phyloP scores from a whole-genome alignment of 352 stramenopile genomes.

The Pythium insidiosum region DNA sequence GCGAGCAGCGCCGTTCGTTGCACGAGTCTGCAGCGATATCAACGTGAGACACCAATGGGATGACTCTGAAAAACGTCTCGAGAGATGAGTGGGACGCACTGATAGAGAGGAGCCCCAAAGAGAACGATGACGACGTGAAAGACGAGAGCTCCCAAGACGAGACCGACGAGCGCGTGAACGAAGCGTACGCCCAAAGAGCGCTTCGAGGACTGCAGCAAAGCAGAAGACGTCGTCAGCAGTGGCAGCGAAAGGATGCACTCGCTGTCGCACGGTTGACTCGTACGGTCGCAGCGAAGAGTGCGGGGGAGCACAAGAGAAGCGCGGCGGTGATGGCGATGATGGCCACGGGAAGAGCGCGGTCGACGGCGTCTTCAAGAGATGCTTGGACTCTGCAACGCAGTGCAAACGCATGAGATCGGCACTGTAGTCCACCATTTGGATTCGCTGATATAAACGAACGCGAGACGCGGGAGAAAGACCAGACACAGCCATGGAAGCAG shows the following conservation, averaged over 20 bases:
- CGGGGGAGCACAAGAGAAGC: slow-evolving; percentile 11
- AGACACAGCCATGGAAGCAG: slow-evolving; percentile 13
- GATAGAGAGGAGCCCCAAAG: slow-evolving; percentile 61
- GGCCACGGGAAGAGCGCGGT: slow-evolving; percentile 28
- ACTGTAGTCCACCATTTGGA: too few species aligned
- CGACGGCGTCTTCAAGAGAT: slow-evolving; percentile 39
- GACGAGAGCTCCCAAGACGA: slow-evolving; percentile 25
- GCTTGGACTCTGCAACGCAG: slow-evolving; percentile 5
- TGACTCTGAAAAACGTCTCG: too few species aligned
- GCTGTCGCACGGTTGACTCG: too few species aligned
- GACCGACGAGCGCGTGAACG: slow-evolving; percentile 11
- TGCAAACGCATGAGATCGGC: too few species aligned
- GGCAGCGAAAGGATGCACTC: too few species aligned
- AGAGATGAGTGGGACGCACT: slow-evolving; percentile 23
- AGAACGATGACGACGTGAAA: slow-evolving; percentile 61
- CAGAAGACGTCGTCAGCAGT: too few species aligned
- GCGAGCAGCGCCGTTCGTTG: slow-evolving; percentile 54
- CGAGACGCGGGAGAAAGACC: too few species aligned
- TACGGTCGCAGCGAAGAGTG: slow-evolving; percentile 14
- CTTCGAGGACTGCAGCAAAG: too few species aligned
- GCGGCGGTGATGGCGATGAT: slow-evolving; percentile 18
- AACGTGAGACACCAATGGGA: too few species aligned
- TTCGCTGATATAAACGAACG: too few species aligned
- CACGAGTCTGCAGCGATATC: slow-evolving; percentile 46
- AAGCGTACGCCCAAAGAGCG: neutral